Percentiles rank a stretch among this genome's conserved stretches.
Conservation (phyloP, 768 basidiomycete genomes). For the Boletus subparvulus region DNA sequence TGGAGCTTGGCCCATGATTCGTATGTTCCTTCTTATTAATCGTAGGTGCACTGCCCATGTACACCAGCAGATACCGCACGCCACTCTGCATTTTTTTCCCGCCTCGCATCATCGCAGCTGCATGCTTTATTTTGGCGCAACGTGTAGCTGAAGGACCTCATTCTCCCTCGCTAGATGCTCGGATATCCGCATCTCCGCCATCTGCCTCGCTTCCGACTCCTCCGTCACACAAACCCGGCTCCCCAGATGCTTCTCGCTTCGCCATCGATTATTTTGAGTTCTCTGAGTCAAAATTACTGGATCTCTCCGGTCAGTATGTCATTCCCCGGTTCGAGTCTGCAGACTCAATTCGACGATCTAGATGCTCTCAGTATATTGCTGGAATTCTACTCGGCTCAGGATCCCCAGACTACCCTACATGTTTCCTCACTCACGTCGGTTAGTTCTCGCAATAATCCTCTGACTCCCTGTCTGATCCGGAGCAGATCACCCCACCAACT, state of each 20-base stretch:
- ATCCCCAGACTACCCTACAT: constrained; percentile 49
- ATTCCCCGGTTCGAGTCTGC: neutral
- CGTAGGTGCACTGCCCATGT: constrained; percentile 5
- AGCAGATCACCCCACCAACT: constrained; percentile 52
- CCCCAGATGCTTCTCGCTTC: constrained; percentile 67
- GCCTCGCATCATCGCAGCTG: constrained; percentile 69
- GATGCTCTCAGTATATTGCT: constrained; percentile 65
- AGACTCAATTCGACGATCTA: constrained; percentile 29
- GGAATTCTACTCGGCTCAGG: constrained; percentile 72
- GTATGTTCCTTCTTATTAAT: constrained; percentile 41
- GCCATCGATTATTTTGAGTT: constrained; percentile 68
- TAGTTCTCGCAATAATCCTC: constrained; percentile 26
- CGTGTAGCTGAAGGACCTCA: constrained; percentile 70
- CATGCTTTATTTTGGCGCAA: constrained; percentile 78
- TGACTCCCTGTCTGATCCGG: constrained; percentile 6
- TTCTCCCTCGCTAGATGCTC: constrained; percentile 69
- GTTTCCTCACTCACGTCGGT: constrained; percentile 52
- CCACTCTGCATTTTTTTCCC: constrained; percentile 73
- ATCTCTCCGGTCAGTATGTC: constrained; percentile 55
- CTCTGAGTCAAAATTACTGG: constrained; percentile 53
- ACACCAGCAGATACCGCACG: constrained; percentile 62
- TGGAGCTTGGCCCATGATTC: constrained; percentile 90
- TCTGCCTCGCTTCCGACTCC: constrained; percentile 79
- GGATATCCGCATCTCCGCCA: constrained; percentile 68
- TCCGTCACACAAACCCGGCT: constrained; percentile 71